Evolutionary conservation across 257 asterid species (phyloP), one percentile per base, ranked within the genome.

Genomic region (Salvia splendens): DNA sequence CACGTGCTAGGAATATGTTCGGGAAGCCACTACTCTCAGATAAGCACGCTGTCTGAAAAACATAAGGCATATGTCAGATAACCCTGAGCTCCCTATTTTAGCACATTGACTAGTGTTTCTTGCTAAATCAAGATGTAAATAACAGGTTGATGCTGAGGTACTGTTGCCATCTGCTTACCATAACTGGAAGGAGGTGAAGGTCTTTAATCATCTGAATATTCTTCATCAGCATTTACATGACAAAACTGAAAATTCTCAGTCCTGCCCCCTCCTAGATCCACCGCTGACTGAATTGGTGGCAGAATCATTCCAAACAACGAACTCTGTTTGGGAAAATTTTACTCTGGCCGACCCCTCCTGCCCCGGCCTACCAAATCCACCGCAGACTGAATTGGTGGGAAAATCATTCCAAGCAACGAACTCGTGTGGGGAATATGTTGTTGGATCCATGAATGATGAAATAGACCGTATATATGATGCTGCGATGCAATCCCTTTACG

Each of bases 111-210:
- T 20, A 20, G 24, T 0, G 0, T 20, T 20, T 0, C 24, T 16
- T 28, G n/a, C 2, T 16, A 2, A 8, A 35, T 41, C 24, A 20
- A 20, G 24, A 20, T 36, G 46, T 15, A 56, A 20, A 47, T 61
- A 12, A 57, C 77, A 87, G 91, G 85, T 30, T 67, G 80, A 51
- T 20, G 80, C 81, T 9, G 69, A 36, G 33, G 55, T 75, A 45
- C 51, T 76, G 72, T 33, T 78, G 45, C 47, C 47, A 68, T 71
- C 82, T 76, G 89, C 89, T 12, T 76, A 62, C 49, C 12, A 52
- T 4, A 58, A 79, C 67, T 77, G 80, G 86, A 55, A 15, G 1
- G 53, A 54, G 66, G 75, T 72, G 1, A 17, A 9, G 57, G 6
- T 41, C n/a, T 63, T 74, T 43, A 75, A 73, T n/a, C 79, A 78